Evolutionary conservation across 2,329 filamentous ascomycete genomes (phyloP), one percentile per base, ranked within the genome.

Genomic region (Penicillium paneum): DNA sequence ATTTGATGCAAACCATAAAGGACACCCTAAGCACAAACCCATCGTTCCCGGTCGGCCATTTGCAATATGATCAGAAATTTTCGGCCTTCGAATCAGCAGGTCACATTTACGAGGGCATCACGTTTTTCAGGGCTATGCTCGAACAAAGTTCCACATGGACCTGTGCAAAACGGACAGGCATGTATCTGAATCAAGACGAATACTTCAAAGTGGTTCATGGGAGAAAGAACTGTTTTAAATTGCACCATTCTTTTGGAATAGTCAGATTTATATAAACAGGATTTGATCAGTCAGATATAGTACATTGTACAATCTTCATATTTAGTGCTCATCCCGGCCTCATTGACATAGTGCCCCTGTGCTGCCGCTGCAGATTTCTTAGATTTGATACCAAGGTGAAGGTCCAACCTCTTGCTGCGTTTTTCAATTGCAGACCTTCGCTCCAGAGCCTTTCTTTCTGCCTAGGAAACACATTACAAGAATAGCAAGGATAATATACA

Each of bases 131-230:
- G 48, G 71, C 66, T 11, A 51, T 54, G 19, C 55, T 66, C n/a
- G 68, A 67, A 11, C 62, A 67, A 39, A 64, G 66, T 41, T 54
- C 66, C 46, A 67, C 57, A 31, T 74, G 71, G 72, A 64, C 47
- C 10, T 61, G 65, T 6, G 67, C 64, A 8, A 66, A 68, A 32
- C 64, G 63, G 19, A 64, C 59, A 15, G 56, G 53, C 26, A 72
- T 74, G 65, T 55, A 67, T 35, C 57, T 71, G n/a, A 61, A 55
- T 8, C 72, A 74, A 51, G 50, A 58, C 3, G 67, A 71, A 19
- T 63, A 73, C 29, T 46, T 56, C 36, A 64, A 66, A 19, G 57
- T 71, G 42, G 66, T 71, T 15, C 64, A 68, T 40, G 70, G 64
- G 36, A 63, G 63, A 42, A 48, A n/a, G 5, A 11, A 31, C 12